phyloP scores from a whole-genome alignment of 805 yeast genomes.

The Tetrapisispora phaffii region DNA sequence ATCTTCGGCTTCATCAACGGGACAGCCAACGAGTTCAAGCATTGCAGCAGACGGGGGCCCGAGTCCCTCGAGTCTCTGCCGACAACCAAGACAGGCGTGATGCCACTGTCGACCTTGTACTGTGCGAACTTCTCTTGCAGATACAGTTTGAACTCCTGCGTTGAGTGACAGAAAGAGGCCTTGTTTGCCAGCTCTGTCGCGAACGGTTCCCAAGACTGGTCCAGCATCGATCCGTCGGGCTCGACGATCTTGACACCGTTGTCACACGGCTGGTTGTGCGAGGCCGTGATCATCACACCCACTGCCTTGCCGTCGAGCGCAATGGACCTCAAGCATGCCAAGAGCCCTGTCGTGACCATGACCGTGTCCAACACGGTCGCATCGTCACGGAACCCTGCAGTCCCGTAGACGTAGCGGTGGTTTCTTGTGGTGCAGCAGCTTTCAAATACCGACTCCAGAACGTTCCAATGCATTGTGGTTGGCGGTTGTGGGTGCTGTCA shows the following conservation, averaged over 20 bases:
- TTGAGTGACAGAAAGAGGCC: constrained; percentile 31
- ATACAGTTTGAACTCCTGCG: constrained; percentile 33
- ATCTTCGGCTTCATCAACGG: constrained; percentile 49
- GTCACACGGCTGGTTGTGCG: constrained; percentile 87
- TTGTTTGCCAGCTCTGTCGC: constrained; percentile 74
- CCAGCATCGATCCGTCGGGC: constrained; percentile 86
- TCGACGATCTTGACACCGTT: constrained; percentile 92
- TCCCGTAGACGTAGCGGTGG: constrained; percentile 62
- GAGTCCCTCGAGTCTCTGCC: constrained; percentile 88
- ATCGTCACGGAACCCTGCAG: constrained; percentile 88
- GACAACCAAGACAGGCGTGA: constrained; percentile 42
- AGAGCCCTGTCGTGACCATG: constrained; percentile 69
- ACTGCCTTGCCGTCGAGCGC: constrained; percentile 55
- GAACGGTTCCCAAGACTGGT: constrained; percentile 68
- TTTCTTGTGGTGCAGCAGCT: constrained; percentile 35
- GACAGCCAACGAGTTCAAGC: constrained; percentile 45
- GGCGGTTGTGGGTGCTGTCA: too few relatives aligned
- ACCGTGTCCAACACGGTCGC: constrained; percentile 68
- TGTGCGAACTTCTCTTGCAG: constrained; percentile 25
- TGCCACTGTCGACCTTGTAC: not conserved
- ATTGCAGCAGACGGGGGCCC: constrained; percentile 40
- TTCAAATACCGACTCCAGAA: constrained; percentile 9
- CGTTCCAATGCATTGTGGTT: constrained; percentile 4
- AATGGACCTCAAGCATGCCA: constrained; percentile 78
- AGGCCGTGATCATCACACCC: constrained; percentile 96